phyloP scores from a whole-genome alignment of 225 moss, liverwort and hornwort genomes.

The Bryum argenteum region DNA sequence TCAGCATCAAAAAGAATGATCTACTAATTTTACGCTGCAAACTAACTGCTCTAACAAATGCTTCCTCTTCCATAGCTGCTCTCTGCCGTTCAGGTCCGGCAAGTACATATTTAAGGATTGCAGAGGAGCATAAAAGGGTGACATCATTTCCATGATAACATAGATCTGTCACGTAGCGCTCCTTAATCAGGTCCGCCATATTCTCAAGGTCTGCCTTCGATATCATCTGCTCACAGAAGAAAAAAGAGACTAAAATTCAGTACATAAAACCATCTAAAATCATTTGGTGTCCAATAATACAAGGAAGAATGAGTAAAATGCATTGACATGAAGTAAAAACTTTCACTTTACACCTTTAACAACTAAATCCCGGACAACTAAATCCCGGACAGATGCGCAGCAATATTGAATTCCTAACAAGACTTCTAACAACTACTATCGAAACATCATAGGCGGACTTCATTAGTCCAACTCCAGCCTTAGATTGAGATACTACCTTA shows the following conservation, averaged over 20 bases:
- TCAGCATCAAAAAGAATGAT: conserved; percentile 32
- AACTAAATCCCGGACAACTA: neutral
- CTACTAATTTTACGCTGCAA: conserved; percentile 28
- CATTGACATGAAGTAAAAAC: conserved; percentile 13
- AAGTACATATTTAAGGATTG: conserved; percentile 19
- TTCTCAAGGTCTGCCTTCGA: conserved; percentile 28
- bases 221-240: conserved; percentile 28
- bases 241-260: conserved; percentile 8
- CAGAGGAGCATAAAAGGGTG: conserved; percentile 32
- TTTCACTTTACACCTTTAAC: conserved; percentile 8
- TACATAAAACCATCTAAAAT: conserved; percentile 9
- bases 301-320: conserved; percentile 8
- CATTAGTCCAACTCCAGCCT: conserved; percentile 4
- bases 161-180: conserved; percentile 42
- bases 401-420: too few relatives aligned
- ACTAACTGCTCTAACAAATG: conserved; percentile 25
- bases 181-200: conserved; percentile 27
- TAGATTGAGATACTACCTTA: neutral
- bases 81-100: conserved; percentile 28
- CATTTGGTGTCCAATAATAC: neutral
- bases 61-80: conserved; percentile 22
- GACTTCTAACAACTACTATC: neutral
- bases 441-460: neutral
- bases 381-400: conserved; percentile 13
- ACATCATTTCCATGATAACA: conserved; percentile 42